phyloP scores from a whole-genome alignment of 2,329 filamentous ascomycete genomes.

The Metarhizium anisopliae region DNA sequence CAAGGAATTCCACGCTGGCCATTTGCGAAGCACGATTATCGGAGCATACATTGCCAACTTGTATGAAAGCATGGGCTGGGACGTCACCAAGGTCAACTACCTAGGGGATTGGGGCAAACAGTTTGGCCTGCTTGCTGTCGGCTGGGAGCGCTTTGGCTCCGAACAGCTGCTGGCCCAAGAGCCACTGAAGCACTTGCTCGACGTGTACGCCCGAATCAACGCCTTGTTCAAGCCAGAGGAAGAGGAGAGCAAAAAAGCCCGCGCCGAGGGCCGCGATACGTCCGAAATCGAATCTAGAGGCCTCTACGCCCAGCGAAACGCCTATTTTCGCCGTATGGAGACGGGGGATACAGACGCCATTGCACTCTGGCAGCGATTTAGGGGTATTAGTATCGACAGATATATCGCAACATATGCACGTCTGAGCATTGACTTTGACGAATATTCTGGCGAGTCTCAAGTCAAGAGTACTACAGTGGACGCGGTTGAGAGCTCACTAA shows the following conservation, averaged over 20 bases:
- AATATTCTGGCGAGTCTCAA: constrained; percentile 60
- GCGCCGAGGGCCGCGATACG: constrained; percentile 34
- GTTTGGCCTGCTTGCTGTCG: constrained; percentile 57
- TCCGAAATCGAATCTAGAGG: constrained; percentile 33
- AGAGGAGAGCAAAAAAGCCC: constrained; percentile 44
- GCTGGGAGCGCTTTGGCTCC: constrained; percentile 58
- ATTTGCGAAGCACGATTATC: constrained; percentile 69
- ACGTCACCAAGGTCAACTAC: constrained; percentile 65
- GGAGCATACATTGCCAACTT: constrained; percentile 63
- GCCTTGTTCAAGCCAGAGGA: constrained; percentile 52
- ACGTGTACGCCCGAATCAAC: constrained; percentile 64
- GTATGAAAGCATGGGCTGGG: constrained; percentile 60
- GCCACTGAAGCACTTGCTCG: constrained; percentile 63
- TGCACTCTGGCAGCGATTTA: constrained; percentile 48
- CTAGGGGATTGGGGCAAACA: constrained; percentile 74
- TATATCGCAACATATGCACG: constrained; percentile 51
- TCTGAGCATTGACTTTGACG: constrained; percentile 53
- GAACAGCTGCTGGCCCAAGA: constrained; percentile 55
- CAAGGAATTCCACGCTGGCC: constrained; percentile 66
- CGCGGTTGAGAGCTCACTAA: constrained; percentile 44
- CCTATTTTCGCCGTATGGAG: constrained; percentile 55
- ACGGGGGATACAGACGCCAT: constrained; percentile 48
- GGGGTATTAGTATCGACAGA: constrained; percentile 44
- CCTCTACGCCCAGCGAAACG: constrained; percentile 43
- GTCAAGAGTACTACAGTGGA: constrained; percentile 42